phyloP scores from a whole-genome alignment of 495 filamentous ascomycete genomes.

The Xylaria venustula region DNA sequence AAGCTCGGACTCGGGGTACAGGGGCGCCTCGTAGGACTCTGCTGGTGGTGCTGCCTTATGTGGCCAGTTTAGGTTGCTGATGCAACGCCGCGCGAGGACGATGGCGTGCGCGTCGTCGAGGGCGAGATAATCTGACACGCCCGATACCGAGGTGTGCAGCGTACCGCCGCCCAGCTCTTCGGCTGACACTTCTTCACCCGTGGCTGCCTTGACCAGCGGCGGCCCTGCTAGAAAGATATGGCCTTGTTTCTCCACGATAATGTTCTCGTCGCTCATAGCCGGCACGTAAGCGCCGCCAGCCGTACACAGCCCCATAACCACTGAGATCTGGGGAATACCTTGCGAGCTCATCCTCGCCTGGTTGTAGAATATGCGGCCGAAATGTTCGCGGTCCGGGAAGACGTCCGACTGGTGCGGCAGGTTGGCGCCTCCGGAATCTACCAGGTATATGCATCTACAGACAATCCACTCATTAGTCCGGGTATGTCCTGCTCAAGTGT shows the following conservation, averaged over 20 bases:
- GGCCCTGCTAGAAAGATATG: constrained; percentile 97
- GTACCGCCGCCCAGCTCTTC: constrained; percentile 94
- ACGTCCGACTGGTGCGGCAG: constrained; percentile 95
- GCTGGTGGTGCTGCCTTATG: constrained; percentile 21
- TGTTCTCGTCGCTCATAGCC: constrained; percentile 94
- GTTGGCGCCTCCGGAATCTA: constrained; percentile 95
- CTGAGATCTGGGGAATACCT: constrained; percentile 89
- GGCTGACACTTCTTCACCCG: constrained; percentile 87
- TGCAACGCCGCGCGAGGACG: constrained; percentile 77
- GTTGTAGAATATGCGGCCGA: constrained; percentile 98
- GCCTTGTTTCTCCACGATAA: constrained; percentile 92
- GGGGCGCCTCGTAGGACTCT: constrained; percentile 58
- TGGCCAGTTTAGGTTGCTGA: constrained; percentile 88
- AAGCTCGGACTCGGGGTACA: constrained; percentile 80
- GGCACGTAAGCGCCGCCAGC: constrained; percentile 96
- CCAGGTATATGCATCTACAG: constrained; percentile 81
- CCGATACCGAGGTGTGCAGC: constrained; percentile 84
- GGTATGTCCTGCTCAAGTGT: background rate
- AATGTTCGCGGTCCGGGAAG: constrained; percentile 93
- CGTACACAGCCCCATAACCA: constrained; percentile 98
- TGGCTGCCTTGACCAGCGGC: constrained; percentile 93
- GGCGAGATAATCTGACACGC: constrained; percentile 95
- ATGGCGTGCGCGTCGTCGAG: constrained; percentile 93
- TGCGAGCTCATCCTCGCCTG: constrained; percentile 87
- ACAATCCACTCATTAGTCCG: constrained; percentile 8